phyloP scores from a whole-genome alignment of 345 rosid species.

The Combretum micranthum region DNA sequence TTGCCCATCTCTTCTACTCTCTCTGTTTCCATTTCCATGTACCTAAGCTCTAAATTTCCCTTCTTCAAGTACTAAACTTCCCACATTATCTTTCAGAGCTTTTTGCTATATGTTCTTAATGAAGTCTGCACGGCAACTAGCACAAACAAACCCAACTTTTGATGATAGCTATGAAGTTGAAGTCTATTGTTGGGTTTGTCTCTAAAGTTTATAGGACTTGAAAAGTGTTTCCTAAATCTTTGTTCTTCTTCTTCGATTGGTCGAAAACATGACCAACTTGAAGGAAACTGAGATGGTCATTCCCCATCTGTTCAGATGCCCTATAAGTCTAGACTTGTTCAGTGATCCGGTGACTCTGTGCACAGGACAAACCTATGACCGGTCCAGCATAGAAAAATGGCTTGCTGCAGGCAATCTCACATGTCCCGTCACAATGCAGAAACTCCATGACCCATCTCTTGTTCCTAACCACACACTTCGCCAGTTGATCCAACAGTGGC shows the following conservation, averaged over 20 bases:
- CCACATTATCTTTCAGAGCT: too few species aligned
- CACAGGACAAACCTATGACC: conserved; percentile 71
- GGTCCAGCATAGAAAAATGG: conserved; percentile 63
- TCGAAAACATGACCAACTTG: too few species aligned
- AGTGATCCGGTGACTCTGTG: conserved; percentile 62
- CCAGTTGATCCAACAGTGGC: conserved; percentile 55
- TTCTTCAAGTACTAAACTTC: too few species aligned
- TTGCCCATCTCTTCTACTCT: not conserved
- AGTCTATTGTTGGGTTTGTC: too few species aligned
- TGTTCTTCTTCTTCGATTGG: not conserved
- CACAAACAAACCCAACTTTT: too few species aligned
- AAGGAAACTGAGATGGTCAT: conserved; percentile 22
- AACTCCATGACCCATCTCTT: conserved; percentile 43
- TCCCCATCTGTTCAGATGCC: conserved; percentile 59
- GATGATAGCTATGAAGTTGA: too few species aligned
- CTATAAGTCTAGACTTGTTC: conserved; percentile 58
- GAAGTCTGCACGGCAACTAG: too few species aligned
- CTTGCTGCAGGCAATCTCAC: conserved; percentile 50
- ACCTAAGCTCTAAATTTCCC: not conserved
- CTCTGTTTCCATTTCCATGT: not conserved
- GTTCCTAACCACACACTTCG: conserved; percentile 64
- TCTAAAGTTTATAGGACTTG: too few species aligned
- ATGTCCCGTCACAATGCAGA: conserved; percentile 77
- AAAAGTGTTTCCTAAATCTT: too few species aligned
- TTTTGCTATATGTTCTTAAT: too few species aligned